These are phyloP conservation scores for Penicillium diatomitis DNA, from an alignment of 495 filamentous ascomycete species.

Conservation along the genomic window DNA sequence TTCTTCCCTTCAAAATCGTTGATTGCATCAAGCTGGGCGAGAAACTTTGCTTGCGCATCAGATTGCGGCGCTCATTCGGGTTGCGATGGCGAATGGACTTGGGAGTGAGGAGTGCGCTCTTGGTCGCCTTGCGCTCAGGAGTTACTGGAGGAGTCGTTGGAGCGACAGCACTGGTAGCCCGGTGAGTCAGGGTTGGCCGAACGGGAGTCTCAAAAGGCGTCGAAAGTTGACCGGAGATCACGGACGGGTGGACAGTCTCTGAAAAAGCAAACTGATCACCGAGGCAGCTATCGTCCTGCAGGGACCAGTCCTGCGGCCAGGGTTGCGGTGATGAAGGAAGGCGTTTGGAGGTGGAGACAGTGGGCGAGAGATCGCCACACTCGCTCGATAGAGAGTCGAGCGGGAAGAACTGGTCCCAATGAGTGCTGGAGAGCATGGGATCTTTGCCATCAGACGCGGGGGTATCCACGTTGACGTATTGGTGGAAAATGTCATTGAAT, in stretches of 20 bases:
- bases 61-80: constrained; percentile 29
- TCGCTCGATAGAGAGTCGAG: constrained; percentile 35
- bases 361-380: constrained; percentile 38
- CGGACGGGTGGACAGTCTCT: constrained; percentile 33
- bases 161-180: constrained; percentile 15
- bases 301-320: constrained; percentile 35
- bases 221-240: constrained; percentile 26
- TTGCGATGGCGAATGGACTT: constrained; percentile 36
- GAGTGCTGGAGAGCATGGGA: constrained; percentile 28
- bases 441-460: constrained; percentile 34
- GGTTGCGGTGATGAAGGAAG: constrained; percentile 29
- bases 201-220: constrained; percentile 29
- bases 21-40: constrained; percentile 36
- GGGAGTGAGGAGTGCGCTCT: constrained; percentile 31
- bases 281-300: constrained; percentile 25
- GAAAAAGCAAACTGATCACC: constrained; percentile 28
- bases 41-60: constrained; percentile 36
- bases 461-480: constrained; percentile 42
- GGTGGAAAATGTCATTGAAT: constrained; percentile 44
- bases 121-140: constrained; percentile 28
- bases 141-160: constrained; percentile 38
- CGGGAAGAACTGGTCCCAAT: constrained; percentile 37
- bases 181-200: constrained; percentile 11
- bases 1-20: constrained; percentile 29
- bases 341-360: constrained; percentile 28